phyloP scores from a whole-genome alignment of 164 flowering plant genomes.

The Umbellularia californica region DNA sequence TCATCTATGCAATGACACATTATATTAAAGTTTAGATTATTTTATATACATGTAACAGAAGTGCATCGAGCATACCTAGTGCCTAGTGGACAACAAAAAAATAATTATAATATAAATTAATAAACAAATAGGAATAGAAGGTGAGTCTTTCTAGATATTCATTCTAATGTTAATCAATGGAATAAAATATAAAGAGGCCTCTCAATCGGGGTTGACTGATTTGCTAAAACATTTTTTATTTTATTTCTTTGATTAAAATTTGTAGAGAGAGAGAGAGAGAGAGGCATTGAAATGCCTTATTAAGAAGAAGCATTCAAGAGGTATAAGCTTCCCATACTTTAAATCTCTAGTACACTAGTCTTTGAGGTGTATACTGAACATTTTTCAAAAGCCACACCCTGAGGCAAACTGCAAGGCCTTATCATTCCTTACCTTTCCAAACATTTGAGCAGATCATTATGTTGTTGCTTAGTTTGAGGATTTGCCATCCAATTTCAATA shows the following conservation, averaged over 20 bases:
- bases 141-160: neutral
- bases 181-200: neutral
- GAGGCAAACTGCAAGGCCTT: neutral
- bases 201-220: neutral
- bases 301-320: neutral
- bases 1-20: neutral
- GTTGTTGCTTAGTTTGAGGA: neutral
- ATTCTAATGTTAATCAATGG: neutral
- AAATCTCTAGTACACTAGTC: too few relatives aligned
- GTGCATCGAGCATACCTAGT: too few relatives aligned
- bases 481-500: slow-evolving; percentile 1
- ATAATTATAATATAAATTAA: too few relatives aligned
- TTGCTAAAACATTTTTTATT: too few relatives aligned
- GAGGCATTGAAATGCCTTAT: neutral
- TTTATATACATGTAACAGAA: neutral
- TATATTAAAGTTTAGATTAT: neutral
- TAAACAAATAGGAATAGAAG: neutral
- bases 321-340: too few relatives aligned
- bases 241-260: too few relatives aligned
- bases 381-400: neutral
- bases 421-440: neutral
- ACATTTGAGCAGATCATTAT: neutral
- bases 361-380: too few relatives aligned
- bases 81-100: neutral
- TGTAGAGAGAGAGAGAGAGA: neutral